These are phyloP conservation scores for Cyberlindnera amylophila DNA, from an alignment of 805 yeast genomes.

Conservation along the genomic window DNA sequence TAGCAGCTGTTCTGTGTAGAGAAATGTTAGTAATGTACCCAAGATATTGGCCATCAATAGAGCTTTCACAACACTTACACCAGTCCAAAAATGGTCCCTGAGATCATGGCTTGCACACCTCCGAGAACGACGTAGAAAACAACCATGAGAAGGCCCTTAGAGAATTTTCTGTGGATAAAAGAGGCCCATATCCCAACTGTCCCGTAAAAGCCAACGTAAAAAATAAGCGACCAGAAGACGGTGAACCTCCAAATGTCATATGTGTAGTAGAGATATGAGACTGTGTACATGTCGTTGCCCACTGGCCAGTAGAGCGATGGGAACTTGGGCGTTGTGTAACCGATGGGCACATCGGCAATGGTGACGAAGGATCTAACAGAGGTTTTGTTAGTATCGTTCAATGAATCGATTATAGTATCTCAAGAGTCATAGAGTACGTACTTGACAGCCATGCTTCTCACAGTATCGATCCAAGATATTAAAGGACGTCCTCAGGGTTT, in stretches of 20 bases:
- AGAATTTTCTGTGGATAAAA: conserved; percentile 40
- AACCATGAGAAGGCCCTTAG: conserved; percentile 40
- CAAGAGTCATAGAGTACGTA: no score
- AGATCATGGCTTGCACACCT: conserved; percentile 56
- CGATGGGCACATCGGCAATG: conserved; percentile 66
- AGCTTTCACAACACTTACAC: conserved; percentile 31
- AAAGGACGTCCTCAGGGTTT: no score
- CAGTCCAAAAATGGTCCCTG: conserved; percentile 78
- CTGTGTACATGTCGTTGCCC: conserved; percentile 30
- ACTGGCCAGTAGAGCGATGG: conserved; percentile 81
- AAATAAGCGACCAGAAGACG: conserved; percentile 71
- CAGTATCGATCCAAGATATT: no score
- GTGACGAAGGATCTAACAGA: conserved; percentile 37
- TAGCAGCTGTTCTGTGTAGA: conserved; percentile 41
- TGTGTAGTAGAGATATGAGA: conserved; percentile 62
- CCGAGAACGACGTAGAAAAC: conserved; percentile 50
- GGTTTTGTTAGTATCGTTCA: neutral
- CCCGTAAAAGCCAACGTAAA: conserved; percentile 58
- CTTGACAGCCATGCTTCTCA: neutral
- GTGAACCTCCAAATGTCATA: conserved; percentile 82
- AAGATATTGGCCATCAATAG: neutral
- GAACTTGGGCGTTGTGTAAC: conserved; percentile 73
- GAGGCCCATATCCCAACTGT: conserved; percentile 64
- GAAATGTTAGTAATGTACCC: conserved; percentile 10
- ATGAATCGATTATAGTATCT: neutral